Base-by-base conservation (phyloP, 2,329 filamentous ascomycete genomes). In the Claviceps purpurea region DNA sequence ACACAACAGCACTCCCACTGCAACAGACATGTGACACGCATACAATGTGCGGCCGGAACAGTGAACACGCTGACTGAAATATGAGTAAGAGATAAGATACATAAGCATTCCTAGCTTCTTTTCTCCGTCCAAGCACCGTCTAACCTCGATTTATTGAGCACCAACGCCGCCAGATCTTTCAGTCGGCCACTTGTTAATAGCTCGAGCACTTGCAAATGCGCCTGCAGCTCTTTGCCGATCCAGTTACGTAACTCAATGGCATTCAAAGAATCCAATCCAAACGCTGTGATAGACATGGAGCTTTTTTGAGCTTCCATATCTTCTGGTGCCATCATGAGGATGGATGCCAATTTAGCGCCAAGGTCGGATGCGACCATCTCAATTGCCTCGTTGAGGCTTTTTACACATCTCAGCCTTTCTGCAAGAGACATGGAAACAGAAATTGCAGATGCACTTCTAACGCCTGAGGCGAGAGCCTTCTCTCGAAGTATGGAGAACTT, bases 201-300 rank as follows among this genome's bases (percentile, higher is more conserved):
- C 59, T 81, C 76, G 54, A 81, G 60, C 0, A 80, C 75, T 61
- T 80, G 75, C 58, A 79, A 58, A 52, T 73, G 60, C 10, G 56
- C 55, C 68, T 38, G 67, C 8, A 63, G 50, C 60, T 74, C 72
- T 52, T 71, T 69, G 14, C 70, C 71, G 50, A 76, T 72, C 65
- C 71, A 76, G 62, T 75, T 75, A n/a, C 73, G 70, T 50, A 75
- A 65, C 62, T 75, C 73, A 44, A 75, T 73, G 0, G 73, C 73
- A n/a, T 74, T 70, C 3, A 76, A 67, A 2, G 72, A 75, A 60
- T 76, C 73, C 16, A 76, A 64, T 0, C 64, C 63, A 51, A 60
- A 61, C 1, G 57, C 57, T 3, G 57, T 57, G 5, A 65, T 59
- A 2, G 60, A 56, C 13, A 55, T 61, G 3, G 54, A 57, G 2